Conservation (phyloP, 495 filamentous ascomycete genomes). For the Aspergillus saccharolyticus region DNA sequence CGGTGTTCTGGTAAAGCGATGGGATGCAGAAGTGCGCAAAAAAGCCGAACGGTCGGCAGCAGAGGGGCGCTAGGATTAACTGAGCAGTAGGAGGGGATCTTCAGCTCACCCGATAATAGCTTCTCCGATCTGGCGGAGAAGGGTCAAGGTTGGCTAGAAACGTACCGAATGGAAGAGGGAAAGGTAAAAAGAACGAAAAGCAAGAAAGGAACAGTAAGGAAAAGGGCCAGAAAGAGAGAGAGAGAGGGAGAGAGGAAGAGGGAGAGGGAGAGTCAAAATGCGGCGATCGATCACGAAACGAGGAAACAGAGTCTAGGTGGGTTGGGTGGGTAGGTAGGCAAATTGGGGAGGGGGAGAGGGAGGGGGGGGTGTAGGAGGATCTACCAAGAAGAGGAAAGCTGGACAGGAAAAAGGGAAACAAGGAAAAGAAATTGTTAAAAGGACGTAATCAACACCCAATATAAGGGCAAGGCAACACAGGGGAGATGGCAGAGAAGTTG, state of each 20-base stretch:
- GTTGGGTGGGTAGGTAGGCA: background rate
- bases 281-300: slow-evolving; percentile 4
- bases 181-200: background rate
- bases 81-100: background rate
- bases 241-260: slow-evolving; percentile 2
- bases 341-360: background rate
- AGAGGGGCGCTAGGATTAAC: slow-evolving; percentile 4
- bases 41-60: slow-evolving; percentile 12
- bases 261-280: slow-evolving; percentile 1
- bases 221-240: slow-evolving; percentile 9
- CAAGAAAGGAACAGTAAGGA: background rate
- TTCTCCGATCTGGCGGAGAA: slow-evolving; percentile 12
- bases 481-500: slow-evolving; percentile 10
- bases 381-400: slow-evolving; percentile 6
- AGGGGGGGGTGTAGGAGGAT: too few relatives aligned
- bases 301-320: background rate
- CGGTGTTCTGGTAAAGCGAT: slow-evolving; percentile 1
- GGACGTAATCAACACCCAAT: slow-evolving; percentile 5
- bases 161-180: background rate
- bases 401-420: slow-evolving; percentile 4
- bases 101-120: slow-evolving; percentile 8
- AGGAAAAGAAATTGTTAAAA: slow-evolving; percentile 3
- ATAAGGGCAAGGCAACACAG: slow-evolving; percentile 14
- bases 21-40: slow-evolving; percentile 7
- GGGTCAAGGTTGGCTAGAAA: slow-evolving; percentile 7